These are phyloP conservation scores for Lojkania enalia DNA, from an alignment of 2,329 filamentous ascomycete genomes.

Conservation along the genomic window DNA sequence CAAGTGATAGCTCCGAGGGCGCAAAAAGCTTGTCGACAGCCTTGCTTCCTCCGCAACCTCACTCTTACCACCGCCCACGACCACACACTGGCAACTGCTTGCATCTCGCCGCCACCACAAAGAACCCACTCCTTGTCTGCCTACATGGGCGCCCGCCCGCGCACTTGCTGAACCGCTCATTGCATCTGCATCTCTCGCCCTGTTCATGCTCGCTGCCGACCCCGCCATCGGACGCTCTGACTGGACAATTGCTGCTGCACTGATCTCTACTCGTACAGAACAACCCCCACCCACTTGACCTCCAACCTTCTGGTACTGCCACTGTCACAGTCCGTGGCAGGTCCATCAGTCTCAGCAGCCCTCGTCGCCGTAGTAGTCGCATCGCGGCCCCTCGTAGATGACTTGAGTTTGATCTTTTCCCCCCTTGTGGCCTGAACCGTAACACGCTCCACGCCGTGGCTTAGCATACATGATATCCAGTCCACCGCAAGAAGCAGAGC, in stretches of 20 bases:
- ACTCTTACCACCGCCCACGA: neutral
- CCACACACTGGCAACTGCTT: neutral
- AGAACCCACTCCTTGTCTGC: too few species aligned
- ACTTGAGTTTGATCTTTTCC: slow-evolving; percentile 29
- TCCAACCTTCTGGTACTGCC: slow-evolving; percentile 2
- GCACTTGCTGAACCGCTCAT: slow-evolving; percentile 2
- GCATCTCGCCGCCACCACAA: slow-evolving; percentile 1
- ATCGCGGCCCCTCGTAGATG: slow-evolving; percentile 25
- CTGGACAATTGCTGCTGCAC: slow-evolving; percentile 16
- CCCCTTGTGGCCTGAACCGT: slow-evolving; percentile 18
- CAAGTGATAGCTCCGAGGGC: too few species aligned
- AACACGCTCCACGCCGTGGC: slow-evolving; percentile 27
- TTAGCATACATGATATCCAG: slow-evolving; percentile 59
- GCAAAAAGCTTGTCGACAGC: neutral
- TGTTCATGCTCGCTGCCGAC: slow-evolving; percentile 5
- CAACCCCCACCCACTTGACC: slow-evolving; percentile 8
- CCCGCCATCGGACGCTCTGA: slow-evolving; percentile 6
- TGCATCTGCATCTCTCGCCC: slow-evolving; percentile 5
- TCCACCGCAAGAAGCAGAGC: slow-evolving; percentile 59
- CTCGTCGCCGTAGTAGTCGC: slow-evolving; percentile 10
- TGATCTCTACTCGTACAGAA: slow-evolving; percentile 10
- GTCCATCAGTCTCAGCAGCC: neutral
- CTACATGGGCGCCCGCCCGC: neutral
- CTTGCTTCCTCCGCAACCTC: neutral
- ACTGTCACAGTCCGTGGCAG: slow-evolving; percentile 4